Base-by-base conservation (phyloP, 768 basidiomycete species). In the Phanerochaete carnosa region DNA sequence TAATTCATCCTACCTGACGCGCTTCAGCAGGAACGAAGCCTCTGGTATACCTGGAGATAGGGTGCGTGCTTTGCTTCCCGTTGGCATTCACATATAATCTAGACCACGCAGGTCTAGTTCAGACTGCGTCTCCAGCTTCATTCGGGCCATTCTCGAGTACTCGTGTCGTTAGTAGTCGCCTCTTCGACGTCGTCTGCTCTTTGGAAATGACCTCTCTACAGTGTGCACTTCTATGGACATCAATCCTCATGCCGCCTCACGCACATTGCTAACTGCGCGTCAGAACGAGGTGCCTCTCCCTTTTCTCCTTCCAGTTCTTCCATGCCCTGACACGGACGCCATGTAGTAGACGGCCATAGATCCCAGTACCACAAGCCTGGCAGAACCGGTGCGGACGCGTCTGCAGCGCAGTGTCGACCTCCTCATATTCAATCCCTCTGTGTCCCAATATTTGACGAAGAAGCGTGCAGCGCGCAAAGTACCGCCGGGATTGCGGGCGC, bases 381-480 rank as follows among this genome's bases (percentile, higher is more conserved):
- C 84, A 1, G 64, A 72, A 7, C 85, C 94, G 1, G 70, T 96
- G 8, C 69, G 74, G 26, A 61, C 65, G 11, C 85, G 95, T 32
- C 77, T 97, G 12, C 70, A 67, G 11, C 75, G 76, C 45, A 73
- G 79, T 2, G 80, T 98, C 35, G 96, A 98, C 68, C 64, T 98
- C n/a, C 76, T 97, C 32, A 64, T 97, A 8, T 97, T 98, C 78
- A 98, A 98, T 65, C 96, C 96, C 96, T 96, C 1, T 98, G 98
- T 63, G 95, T 98, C 1, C 95, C 95, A 0, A 98, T 96, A 0
- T 71, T 79, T 6, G 68, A 74, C 7, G 80, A 83, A 15, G 96
- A 98, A 74, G 85, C 77, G 22, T 70, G 70, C 2, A 69, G 63
- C 35, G 94, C 90, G 1, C 94, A 95, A 69, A 55, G 59, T 11